phyloP scores from a whole-genome alignment of 2,329 filamentous ascomycete genomes.

The Juglanconis juglandina region DNA sequence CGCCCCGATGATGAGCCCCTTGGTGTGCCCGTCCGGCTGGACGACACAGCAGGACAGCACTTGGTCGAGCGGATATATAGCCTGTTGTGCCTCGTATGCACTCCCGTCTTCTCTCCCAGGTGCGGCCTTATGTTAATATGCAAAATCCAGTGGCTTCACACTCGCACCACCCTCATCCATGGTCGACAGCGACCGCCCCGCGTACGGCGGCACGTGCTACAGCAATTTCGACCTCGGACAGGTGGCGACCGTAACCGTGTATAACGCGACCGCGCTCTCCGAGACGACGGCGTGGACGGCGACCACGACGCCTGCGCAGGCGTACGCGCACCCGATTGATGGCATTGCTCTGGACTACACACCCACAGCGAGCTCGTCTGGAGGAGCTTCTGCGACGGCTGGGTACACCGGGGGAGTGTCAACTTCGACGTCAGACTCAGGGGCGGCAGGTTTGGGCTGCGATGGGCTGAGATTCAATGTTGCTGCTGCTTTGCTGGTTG shows the following conservation, averaged over 20 bases:
- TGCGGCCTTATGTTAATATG: background rate
- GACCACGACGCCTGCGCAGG: background rate
- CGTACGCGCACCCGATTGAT: background rate
- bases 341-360: background rate
- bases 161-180: background rate
- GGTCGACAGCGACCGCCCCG: background rate
- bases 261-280: background rate
- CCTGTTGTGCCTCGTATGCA: background rate
- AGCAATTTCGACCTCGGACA: background rate
- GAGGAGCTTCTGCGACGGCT: background rate
- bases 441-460: background rate
- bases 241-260: background rate
- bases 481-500: background rate
- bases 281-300: background rate
- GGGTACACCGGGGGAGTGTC: background rate
- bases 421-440: background rate
- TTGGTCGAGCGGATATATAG: background rate
- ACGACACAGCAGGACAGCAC: background rate
- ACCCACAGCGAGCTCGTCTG: background rate
- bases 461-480: background rate
- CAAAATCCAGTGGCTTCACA: background rate
- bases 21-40: background rate
- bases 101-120: background rate
- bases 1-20: background rate
- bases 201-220: background rate